Evolutionary conservation across 2,329 filamentous ascomycete species (phyloP), one percentile per base, ranked within the genome.

Genomic region (Sarocladium kiliense): DNA sequence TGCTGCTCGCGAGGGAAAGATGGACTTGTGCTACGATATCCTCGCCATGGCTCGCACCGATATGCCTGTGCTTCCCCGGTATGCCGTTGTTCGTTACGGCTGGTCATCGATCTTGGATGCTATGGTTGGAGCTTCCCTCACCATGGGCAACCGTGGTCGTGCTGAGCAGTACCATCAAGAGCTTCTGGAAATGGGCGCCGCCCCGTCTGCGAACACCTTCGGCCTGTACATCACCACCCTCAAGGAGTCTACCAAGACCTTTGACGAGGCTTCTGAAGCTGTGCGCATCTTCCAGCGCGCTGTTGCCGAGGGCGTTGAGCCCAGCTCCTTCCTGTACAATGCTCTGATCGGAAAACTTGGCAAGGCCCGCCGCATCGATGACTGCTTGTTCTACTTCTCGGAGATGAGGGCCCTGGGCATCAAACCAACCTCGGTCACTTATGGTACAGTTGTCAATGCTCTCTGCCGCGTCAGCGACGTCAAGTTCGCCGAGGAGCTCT

Each of bases 151-250:
- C 67, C 89, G 93, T 56, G 80, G 82, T 57, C 77, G 90, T 58
- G 94, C 94, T 58, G 86, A 88, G 68, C 86, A 91, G 63, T 97
- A 88, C 71, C 94, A 97, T 68, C 87, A 94, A 70, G 91, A 99
- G 70, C 80, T 99, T 62, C 79, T 96, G 50, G 86, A 91, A 58
- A 94, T 97, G 78, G 93, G 93, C 49, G 86, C 89, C 58, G 87
- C 92, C 10, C 94, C 94, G 16, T 96, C 93, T 2, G 94, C 94
- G 42, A 99, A 99, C 77, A 99, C 94, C 0, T 99, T 95, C 63
- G 94, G 94, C 57, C 82, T 99, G 18, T 99, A 97, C 79, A 99
- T 99, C 73, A 97, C 95, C n/a, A 97, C 93, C 1, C 79, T 99
- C 58, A 97, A 97, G 77, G 93, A 96, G 67, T 96, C 91, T 1